Percentiles rank a stretch among this genome's conserved stretches.
Conservation (phyloP, 768 basidiomycete species). For the Leccinum barrowsii region DNA sequence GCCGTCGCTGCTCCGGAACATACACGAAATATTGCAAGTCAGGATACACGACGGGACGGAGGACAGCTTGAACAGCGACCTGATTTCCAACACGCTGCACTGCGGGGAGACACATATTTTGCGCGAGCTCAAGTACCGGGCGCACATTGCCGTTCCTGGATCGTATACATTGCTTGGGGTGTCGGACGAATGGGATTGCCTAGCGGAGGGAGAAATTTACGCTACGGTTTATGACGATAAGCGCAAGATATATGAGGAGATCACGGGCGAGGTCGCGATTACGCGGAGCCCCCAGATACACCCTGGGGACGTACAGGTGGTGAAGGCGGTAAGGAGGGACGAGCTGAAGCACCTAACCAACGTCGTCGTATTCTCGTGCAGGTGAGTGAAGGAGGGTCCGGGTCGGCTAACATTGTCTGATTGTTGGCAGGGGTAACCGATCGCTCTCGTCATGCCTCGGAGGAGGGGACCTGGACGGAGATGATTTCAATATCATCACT, state of each 20-base stretch:
- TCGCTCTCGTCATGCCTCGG: slow-evolving; percentile 46
- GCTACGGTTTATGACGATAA: slow-evolving; percentile 38
- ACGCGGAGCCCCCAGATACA: slow-evolving; percentile 54
- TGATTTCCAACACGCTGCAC: slow-evolving; percentile 36
- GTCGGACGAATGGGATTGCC: slow-evolving; percentile 46
- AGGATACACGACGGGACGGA: slow-evolving; percentile 13
- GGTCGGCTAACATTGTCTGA: slow-evolving; percentile 3
- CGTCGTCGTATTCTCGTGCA: slow-evolving; percentile 50
- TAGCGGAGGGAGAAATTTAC: slow-evolving; percentile 46
- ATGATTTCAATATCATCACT: slow-evolving; percentile 47
- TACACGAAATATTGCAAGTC: slow-evolving; percentile 33
- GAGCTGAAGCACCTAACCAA: slow-evolving; percentile 40
- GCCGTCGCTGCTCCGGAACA: slow-evolving; percentile 39
- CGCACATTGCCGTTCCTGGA: slow-evolving; percentile 46
- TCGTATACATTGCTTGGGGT: slow-evolving; percentile 52
- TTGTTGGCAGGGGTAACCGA: slow-evolving; percentile 36
- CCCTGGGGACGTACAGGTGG: slow-evolving; percentile 44
- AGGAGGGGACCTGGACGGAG: slow-evolving; percentile 54
- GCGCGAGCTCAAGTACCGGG: slow-evolving; percentile 50
- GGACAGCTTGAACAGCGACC: slow-evolving; percentile 28
- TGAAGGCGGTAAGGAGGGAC: slow-evolving; percentile 39
- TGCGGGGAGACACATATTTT: slow-evolving; percentile 44
- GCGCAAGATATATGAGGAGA: slow-evolving; percentile 19
- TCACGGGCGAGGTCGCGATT: slow-evolving; percentile 41
- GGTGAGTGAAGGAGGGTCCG: slow-evolving; percentile 21